phyloP scores from a whole-genome alignment of 345 rosid genomes.

The Melaleuca quinquenervia region DNA sequence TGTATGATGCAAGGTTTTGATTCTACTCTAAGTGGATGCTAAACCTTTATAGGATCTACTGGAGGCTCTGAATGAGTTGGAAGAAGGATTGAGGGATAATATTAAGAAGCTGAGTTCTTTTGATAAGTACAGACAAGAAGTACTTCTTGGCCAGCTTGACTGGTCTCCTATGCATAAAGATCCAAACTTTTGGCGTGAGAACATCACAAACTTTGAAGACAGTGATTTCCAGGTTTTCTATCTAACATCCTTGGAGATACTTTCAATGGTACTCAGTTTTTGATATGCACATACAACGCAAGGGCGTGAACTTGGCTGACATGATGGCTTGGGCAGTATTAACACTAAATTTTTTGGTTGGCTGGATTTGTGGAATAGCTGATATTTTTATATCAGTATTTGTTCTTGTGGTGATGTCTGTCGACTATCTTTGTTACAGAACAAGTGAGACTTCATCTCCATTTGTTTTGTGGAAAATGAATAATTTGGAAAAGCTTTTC shows the following conservation, averaged over 20 bases:
- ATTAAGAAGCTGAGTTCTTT: constrained; percentile 86
- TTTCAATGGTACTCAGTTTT: not conserved
- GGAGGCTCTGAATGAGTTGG: constrained; percentile 79
- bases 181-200: constrained; percentile 88
- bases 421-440: not conserved
- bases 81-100: constrained; percentile 71
- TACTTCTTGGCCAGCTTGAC: constrained; percentile 90
- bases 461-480: not conserved
- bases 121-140: constrained; percentile 93
- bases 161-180: constrained; percentile 99
- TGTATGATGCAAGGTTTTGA: not conserved
- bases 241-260: not conserved
- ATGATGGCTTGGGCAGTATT: not conserved
- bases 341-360: not conserved
- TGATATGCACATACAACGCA: not conserved
- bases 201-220: constrained; percentile 73
- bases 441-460: not conserved
- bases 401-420: not conserved
- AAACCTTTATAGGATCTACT: constrained; percentile 53
- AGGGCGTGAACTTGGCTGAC: not conserved
- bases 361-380: not conserved
- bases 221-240: constrained; percentile 80
- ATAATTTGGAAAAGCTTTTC: not conserved
- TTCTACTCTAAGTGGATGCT: not conserved
- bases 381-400: not conserved